These are phyloP conservation scores for Hypoxylon lenormandii DNA, from an alignment of 495 filamentous ascomycete species.

Conservation along the genomic window DNA sequence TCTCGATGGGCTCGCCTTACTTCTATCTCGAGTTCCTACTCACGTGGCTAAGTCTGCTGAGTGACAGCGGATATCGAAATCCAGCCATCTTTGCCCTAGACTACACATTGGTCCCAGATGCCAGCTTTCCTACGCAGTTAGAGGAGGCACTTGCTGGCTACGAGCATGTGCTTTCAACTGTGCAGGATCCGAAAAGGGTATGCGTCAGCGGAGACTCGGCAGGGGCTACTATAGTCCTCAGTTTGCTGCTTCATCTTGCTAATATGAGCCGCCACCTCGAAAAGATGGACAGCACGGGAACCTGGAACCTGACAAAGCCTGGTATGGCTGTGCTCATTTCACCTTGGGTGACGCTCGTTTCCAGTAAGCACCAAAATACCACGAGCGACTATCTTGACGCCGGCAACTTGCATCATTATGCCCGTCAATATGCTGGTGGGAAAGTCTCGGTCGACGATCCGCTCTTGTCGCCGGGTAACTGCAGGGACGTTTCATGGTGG, in stretches of 20 bases:
- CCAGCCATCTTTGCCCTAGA: constrained; percentile 82
- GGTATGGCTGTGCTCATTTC: constrained; percentile 68
- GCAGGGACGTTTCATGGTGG: constrained; percentile 74
- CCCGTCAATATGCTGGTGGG: constrained; percentile 69
- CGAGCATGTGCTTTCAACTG: constrained; percentile 69
- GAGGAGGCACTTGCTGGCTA: constrained; percentile 74
- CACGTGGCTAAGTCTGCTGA: constrained; percentile 70
- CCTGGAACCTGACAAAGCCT: constrained; percentile 53
- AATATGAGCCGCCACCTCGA: constrained; percentile 45
- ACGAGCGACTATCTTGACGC: constrained; percentile 71
- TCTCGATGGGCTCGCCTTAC: constrained; percentile 79
- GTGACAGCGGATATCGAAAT: constrained; percentile 70
- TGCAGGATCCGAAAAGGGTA: constrained; percentile 66
- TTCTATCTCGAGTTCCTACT: constrained; percentile 86
- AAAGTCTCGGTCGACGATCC: constrained; percentile 62
- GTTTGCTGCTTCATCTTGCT: constrained; percentile 71
- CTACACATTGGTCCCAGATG: constrained; percentile 81
- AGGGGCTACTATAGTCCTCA: constrained; percentile 75
- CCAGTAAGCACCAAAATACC: constrained; percentile 67
- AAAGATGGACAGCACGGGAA: constrained; percentile 46
- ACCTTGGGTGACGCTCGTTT: constrained; percentile 72
- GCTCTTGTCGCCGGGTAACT: constrained; percentile 74
- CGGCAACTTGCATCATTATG: constrained; percentile 69
- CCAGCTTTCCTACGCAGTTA: constrained; percentile 74
- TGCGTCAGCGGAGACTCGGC: constrained; percentile 80